Evolutionary conservation across 2,329 filamentous ascomycete species (phyloP), one percentile per base, ranked within the genome.

Genomic region (Sporothrix curviconia): DNA sequence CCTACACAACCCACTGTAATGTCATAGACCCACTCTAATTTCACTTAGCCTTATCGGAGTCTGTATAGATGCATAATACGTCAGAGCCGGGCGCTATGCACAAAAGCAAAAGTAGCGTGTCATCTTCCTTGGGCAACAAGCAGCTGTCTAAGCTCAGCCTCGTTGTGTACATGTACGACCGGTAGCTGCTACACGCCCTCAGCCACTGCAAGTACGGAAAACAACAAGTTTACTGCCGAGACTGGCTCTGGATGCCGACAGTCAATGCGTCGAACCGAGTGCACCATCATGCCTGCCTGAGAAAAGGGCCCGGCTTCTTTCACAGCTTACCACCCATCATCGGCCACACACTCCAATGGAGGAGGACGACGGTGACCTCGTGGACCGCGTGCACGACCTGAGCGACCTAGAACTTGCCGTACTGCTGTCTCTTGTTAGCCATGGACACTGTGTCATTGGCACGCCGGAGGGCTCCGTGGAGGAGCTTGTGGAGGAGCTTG

Each of bases 391-490:
- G 65, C 87, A 92, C 67, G 80, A 83, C 64, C 78, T 97, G 62
- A 89, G 86, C 66, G 92, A 96, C 74, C 79, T 96, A 40, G 92
- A 96, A 73, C 82, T 97, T 59, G 94, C 92, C 24, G 75, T 88
- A 14, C 79, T 97, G 40, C 81, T 96, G 52, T 92, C 87, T 68
- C 81, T 97, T 53, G 79, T 91, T 61, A 84, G 86, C 59, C 81
- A 86, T 63, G 89, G 96, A 70, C 92, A 97, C 71, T 96, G 90
- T 73, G 84, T 97, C 65, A 84, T 97, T 67, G 87, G 90, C 71
- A 88, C 89, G 15, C 81, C 85, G 2, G 69, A 74, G 4, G 74
- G 81, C 36, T 74, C 76, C 54, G 72, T 92, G 57, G 78, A 87
- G 69, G 80, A 85, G 62, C 76, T 95, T n/a, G 78, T 85, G 43